Base-by-base conservation (phyloP, 2,329 filamentous ascomycete species). In the Clonostachys rosea region DNA sequence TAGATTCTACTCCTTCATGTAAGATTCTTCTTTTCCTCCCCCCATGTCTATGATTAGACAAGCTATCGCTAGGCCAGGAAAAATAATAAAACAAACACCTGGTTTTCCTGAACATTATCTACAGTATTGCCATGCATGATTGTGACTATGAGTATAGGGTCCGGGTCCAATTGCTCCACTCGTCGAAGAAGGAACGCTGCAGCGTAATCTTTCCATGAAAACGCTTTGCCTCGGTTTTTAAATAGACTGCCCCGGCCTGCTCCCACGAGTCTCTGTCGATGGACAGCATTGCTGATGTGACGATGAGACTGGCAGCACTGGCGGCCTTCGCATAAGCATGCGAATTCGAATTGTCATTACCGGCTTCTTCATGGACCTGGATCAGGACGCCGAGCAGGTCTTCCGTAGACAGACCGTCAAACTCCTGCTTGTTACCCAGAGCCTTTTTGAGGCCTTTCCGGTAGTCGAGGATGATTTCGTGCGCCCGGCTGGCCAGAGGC, bases 151-250 rank as follows among this genome's bases (percentile, higher is more conserved):
- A 10, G 24, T 30, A 30, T 30, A 30, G 67, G 47, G 72, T 76
- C 61, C 77, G 73, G 59, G 77, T 83, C 87, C 87, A 91, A 59
- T 89, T 88, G 53, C 83, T 74, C 84, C 85, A 90, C 51, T 89
- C 85, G 3, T 74, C 73, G 56, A 89, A 87, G 64, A 90, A 86
- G 1, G 73, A 73, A 18, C 77, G 74, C 64, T 85, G 83, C 42
- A 88, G 72, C 64, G 76, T 78, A 40, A 74, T 74, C 58, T 76
- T 74, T 34, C 78, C 78, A 54, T 76, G 65, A 50, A 84, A 71
- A 74, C 83, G 86, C 42, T 69, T 56, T 43, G 59, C 58, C 64
- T 84, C 75, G 13, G 83, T 84, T 52, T 75, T 69, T 3, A 73
- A 75, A 66, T 91, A 90, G n/a, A 87, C 70, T 48, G 71, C 75